These are phyloP conservation scores for Scutellaria galericulata DNA, from an alignment of 257 asterid genomes.

Conservation along the genomic window DNA sequence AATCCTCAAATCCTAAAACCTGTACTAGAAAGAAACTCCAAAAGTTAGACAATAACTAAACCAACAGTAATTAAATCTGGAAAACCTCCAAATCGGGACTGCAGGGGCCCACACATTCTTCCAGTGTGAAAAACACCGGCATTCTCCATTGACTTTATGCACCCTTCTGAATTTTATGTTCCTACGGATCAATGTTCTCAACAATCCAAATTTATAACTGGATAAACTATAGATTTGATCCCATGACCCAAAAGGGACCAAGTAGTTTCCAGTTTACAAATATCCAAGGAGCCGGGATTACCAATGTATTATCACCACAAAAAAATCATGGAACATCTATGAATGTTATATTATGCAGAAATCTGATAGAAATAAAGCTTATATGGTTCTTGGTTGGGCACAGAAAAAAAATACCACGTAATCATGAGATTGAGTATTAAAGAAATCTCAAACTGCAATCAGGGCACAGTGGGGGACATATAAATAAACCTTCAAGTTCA, in stretches of 20 bases:
- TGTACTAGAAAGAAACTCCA: constrained; percentile 13
- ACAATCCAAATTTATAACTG: not conserved
- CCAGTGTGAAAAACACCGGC: constrained; percentile 14
- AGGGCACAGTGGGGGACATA: not conserved
- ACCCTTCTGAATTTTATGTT: constrained; percentile 12
- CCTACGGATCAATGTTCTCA: constrained; percentile 18
- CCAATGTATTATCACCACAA: constrained; percentile 12
- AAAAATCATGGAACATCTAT: not conserved
- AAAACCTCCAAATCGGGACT: constrained; percentile 28
- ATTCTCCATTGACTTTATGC: constrained; percentile 19
- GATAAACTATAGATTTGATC: not conserved
- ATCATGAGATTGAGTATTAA: not conserved
- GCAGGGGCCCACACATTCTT: constrained; percentile 9
- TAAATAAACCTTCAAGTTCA: not conserved
- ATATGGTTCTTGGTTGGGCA: constrained; percentile 15
- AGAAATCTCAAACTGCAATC: not conserved
- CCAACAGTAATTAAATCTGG: constrained; percentile 26
- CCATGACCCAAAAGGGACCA: not conserved
- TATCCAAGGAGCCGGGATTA: not conserved
- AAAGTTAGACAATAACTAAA: constrained; percentile 8
- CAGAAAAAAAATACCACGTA: not conserved
- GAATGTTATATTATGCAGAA: not conserved
- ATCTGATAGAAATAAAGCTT: constrained; percentile 10
- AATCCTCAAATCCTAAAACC: constrained; percentile 25
- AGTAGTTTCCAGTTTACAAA: not conserved